phyloP scores from a whole-genome alignment of 2,329 filamentous ascomycete species.

The Arthrobotrys entomopaga region DNA sequence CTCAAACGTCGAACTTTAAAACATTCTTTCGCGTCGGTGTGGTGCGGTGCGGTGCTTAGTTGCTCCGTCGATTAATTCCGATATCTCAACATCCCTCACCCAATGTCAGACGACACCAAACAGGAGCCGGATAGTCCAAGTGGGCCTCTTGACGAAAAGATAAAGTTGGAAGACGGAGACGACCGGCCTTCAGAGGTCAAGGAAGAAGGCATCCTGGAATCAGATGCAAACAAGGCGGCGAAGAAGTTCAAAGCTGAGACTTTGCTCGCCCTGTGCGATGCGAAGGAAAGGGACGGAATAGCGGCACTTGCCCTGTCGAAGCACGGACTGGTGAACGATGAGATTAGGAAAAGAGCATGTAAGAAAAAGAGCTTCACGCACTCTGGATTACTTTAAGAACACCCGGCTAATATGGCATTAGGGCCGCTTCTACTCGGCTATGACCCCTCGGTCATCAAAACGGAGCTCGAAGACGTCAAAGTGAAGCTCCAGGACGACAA shows the following conservation, averaged over 20 bases:
- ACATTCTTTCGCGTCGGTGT: too few relatives aligned
- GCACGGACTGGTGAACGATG: conserved; percentile 58
- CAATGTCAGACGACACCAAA: conserved; percentile 56
- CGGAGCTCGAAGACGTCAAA: conserved; percentile 55
- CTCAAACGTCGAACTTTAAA: too few relatives aligned
- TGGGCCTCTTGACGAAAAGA: conserved; percentile 33
- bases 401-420: conserved; percentile 25
- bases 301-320: conserved; percentile 56
- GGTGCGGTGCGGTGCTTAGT: too few relatives aligned
- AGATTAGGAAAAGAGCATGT: conserved; percentile 58
- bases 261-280: conserved; percentile 55
- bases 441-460: conserved; percentile 56
- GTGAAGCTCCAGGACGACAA: conserved; percentile 51
- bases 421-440: conserved; percentile 63
- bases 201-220: conserved; percentile 19
- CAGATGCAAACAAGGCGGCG: conserved; percentile 33
- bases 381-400: background rate
- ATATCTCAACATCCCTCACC: background rate
- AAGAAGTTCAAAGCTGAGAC: conserved; percentile 56
- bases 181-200: conserved; percentile 53
- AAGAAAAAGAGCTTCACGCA: conserved; percentile 39
- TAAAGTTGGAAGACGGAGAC: conserved; percentile 12
- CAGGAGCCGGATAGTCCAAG: conserved; percentile 26
- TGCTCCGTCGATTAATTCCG: background rate
- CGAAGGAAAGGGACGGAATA: conserved; percentile 56